Conservation (phyloP, 108 stramenopile genomes). For the Fragilaria crotonensis region DNA sequence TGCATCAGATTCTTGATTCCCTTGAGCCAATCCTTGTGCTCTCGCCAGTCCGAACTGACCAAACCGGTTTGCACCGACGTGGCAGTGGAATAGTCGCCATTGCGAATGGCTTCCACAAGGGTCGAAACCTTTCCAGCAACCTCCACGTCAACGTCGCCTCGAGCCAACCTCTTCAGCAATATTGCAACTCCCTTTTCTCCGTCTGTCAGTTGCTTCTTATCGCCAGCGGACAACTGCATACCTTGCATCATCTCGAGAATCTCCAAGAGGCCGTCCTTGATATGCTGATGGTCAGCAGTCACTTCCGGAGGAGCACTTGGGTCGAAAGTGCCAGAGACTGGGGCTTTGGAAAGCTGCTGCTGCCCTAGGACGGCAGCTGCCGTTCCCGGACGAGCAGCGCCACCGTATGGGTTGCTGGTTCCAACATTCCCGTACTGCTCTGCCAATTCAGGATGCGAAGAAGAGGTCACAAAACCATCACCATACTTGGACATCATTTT, state of each 20-base stretch:
- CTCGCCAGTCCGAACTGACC: conserved; percentile 80
- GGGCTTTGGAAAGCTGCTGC: conserved; percentile 24
- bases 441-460: conserved; percentile 79
- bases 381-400: conserved; percentile 62
- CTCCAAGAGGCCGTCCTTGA: conserved; percentile 51
- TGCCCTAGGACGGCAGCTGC: conserved; percentile 47
- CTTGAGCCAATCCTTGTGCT: conserved; percentile 96
- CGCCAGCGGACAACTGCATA: conserved; percentile 31
- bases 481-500: conserved; percentile 80
- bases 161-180: conserved; percentile 61
- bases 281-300: conserved; percentile 38
- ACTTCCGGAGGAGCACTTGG: conserved; percentile 32
- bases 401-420: conserved; percentile 78
- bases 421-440: conserved; percentile 86
- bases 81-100: conserved; percentile 59
- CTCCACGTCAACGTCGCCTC: conserved; percentile 53
- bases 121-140: conserved; percentile 35
- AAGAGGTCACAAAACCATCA: conserved; percentile 83
- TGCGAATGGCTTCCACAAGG: conserved; percentile 41
- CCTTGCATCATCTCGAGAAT: conserved; percentile 35
- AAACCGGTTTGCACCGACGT: conserved; percentile 59
- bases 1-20: conserved; percentile 87
- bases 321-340: conserved; percentile 58
- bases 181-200: conserved; percentile 69
- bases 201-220: conserved; percentile 72